Base-by-base conservation (phyloP, 148 eudicot species). In the Mesembryanthemum crystallinum region DNA sequence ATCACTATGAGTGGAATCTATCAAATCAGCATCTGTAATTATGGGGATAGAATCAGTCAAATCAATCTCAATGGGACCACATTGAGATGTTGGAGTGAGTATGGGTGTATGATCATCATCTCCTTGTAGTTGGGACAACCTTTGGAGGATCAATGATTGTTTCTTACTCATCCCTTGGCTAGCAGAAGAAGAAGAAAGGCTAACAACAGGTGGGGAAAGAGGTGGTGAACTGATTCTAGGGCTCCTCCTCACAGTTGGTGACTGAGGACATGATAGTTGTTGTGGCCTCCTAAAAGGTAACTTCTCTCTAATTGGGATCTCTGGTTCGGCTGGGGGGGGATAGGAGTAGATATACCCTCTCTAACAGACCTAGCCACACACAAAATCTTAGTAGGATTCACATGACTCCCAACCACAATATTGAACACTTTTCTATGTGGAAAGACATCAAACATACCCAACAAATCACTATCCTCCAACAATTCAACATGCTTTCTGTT, bases 11-110 rank as follows among this genome's bases (percentile, higher is more conserved):
- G n/a, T n/a, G n/a, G n/a, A n/a, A n/a, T n/a, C n/a, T n/a, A n/a
- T n/a, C n/a, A n/a, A n/a, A n/a, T n/a, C n/a, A n/a, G 52, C 52
- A 47, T 47, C 52, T 47, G 8, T 12, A 13, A 2, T 8, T 13
- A 14, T 47, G 18, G 14, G 52, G 52, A 10, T 47, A 15, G 14
- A 14, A 10, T 58, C 9, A 14, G 3, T 21, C 25, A 58, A 25
- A 58, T 7, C 1, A 51, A 57, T 30, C 66, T 37, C 73, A 11
- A 3, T 21, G 74, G 9, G 30, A 76, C 32, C 14, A 25, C 25
- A 7, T 23, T 67, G 72, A 24, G 77, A 81, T 65, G 59, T 49
- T 59, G 25, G 59, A 15, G 28, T 57, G 23, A 24, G 14, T 21
- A 20, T 25, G 5, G 62, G 7, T 2, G 25, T 21, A 5, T 8